Evolutionary conservation across 208 protist genomes (phyloP).

Genomic region (Trypanosomatidae sp.): DNA sequence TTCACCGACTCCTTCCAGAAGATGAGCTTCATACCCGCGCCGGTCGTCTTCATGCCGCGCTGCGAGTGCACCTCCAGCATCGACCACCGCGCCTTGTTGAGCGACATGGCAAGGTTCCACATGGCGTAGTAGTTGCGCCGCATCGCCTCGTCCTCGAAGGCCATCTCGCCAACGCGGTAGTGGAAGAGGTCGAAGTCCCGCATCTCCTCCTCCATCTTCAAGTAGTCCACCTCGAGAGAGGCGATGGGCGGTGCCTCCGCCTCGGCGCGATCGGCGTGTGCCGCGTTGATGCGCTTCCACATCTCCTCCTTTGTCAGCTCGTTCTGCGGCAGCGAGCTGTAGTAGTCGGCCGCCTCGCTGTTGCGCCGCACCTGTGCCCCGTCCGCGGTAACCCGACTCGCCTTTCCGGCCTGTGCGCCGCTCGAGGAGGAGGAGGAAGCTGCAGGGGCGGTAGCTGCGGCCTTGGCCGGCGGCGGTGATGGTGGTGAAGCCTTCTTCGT

Average conservation of each 20-base stretch:
- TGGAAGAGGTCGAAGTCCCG: constrained; percentile 77
- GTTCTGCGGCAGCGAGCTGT: constrained; percentile 67
- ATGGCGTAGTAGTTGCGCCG: constrained; percentile 88
- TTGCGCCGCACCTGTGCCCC: constrained; percentile 12
- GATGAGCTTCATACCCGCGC: constrained; percentile 87
- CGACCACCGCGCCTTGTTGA: constrained; percentile 89
- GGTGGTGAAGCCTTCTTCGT: too few species aligned
- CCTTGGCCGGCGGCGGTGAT: too few species aligned
- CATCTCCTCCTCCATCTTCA: constrained; percentile 81
- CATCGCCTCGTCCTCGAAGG: constrained; percentile 49
- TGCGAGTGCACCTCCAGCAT: constrained; percentile 90
- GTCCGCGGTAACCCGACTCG: constrained; percentile 6
- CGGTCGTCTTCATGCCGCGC: constrained; percentile 84
- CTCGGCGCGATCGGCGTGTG: constrained; percentile 47
- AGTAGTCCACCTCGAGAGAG: constrained; percentile 72
- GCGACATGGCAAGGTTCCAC: constrained; percentile 81
- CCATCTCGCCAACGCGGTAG: constrained; percentile 79
- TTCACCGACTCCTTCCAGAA: constrained; percentile 83
- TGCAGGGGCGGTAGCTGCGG: too few species aligned
- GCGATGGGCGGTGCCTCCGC: constrained; percentile 27
- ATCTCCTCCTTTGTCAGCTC: constrained; percentile 87
- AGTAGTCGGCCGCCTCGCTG: constrained; percentile 79
- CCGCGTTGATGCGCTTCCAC: constrained; percentile 71
- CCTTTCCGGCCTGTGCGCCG: constrained; percentile 1
- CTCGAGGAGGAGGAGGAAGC: not conserved